Evolutionary conservation across 2,329 filamentous ascomycete genomes (phyloP), one percentile per base, ranked within the genome.

Genomic region (Atkinsonella hypoxylon): DNA sequence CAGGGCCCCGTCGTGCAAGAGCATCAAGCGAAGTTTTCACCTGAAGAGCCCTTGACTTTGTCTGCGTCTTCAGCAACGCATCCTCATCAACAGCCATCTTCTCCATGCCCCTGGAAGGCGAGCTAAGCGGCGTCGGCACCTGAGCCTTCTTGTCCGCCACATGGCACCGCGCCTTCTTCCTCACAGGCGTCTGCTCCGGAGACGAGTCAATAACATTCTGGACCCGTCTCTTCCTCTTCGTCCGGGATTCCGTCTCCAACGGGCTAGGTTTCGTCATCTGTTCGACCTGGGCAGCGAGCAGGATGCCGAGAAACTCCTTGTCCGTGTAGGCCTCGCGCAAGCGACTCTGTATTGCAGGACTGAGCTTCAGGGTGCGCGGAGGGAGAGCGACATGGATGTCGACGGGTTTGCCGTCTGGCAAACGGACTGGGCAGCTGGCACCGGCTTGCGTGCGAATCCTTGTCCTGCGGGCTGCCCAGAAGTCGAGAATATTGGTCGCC

Each of bases 351-450:
- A 45, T 51, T 12, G 53, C 43, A 2, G 47, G 22, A 30, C 48
- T 48, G 22, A 61, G 18, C 3, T 42, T 11, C 7, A 59, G 39
- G 9, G 43, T 45, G 4, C 39, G 26, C 1, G 53, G 54, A 0
- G 55, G 53, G 2, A 57, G 49, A 4, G 50, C 49, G 3, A 61
- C 3, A 6, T 45, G 13, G 1, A 50, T 56, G 20, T 49, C 31
- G 12, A 53, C 53, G 17, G 50, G 41, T n/a, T 7, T 53, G 15
- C 56, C 60, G 40, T 61, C 56, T 20, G 53, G 59, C 45, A 62
- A 54, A 34, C 45, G 51, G 7, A 60, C 38, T 1, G 36, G 43
- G 31, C 58, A 50, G 45, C 43, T 53, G 36, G 50, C 52, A 42
- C 54, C 53, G 26, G 54, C 53, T 40, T 45, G 53, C 38, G 57